phyloP scores from a whole-genome alignment of 495 filamentous ascomycete genomes.

The Aspergillus leporis region DNA sequence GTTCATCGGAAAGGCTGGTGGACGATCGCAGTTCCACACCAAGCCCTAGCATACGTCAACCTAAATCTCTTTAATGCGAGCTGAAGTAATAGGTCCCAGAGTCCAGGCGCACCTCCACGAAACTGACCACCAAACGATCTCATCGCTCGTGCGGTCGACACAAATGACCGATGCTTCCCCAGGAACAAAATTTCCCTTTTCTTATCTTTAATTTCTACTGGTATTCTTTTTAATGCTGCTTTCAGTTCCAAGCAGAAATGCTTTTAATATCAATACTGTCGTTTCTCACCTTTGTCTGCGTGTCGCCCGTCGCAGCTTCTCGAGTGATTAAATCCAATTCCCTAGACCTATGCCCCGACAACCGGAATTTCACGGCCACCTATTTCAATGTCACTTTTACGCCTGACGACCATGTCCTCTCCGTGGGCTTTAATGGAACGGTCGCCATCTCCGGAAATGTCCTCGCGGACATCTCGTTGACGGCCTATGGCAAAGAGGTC shows the following conservation, averaged over 20 bases:
- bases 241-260: background rate
- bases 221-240: background rate
- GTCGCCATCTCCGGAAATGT: conserved; percentile 76
- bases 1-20: conserved; percentile 2
- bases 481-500: conserved; percentile 73
- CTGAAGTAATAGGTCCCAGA: conserved; percentile 1
- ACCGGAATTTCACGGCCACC: conserved; percentile 65
- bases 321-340: conserved; percentile 59
- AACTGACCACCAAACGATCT: conserved; percentile 2
- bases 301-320: background rate
- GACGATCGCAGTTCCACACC: background rate
- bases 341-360: conserved; percentile 64
- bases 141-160: conserved; percentile 2
- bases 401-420: conserved; percentile 61
- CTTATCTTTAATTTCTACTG: background rate
- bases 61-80: background rate
- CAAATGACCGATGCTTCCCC: conserved; percentile 3
- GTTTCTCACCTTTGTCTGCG: background rate
- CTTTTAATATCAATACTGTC: conserved; percentile 1
- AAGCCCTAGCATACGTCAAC: conserved; percentile 6
- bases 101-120: background rate
- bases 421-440: conserved; percentile 68
- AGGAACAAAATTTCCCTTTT: background rate
- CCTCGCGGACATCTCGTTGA: conserved; percentile 63
- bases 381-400: conserved; percentile 71